Evolutionary conservation across 163 green algal genomes (phyloP).

Genomic region (Smithsoniella earleae): DNA sequence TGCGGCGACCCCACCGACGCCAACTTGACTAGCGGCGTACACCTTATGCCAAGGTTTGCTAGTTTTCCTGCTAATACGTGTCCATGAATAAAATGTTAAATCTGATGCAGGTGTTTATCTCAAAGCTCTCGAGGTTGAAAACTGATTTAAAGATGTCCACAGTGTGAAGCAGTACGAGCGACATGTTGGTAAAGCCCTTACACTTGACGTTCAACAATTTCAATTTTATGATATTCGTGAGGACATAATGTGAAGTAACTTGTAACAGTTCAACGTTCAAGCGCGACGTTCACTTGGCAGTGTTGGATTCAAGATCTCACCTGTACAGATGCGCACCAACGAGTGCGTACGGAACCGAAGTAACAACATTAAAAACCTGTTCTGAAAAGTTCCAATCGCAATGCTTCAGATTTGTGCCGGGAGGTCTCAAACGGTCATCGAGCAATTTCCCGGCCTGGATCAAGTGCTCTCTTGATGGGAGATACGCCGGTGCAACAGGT

Average conservation of each 20-base stretch:
- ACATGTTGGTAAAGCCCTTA: not conserved
- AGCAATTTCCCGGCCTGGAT: too few species aligned
- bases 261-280: not conserved
- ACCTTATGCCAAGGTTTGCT: not conserved
- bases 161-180: not conserved
- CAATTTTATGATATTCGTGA: too few species aligned
- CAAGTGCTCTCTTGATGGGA: too few species aligned
- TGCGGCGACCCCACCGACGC: not conserved
- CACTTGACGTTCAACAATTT: not conserved
- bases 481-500: too few species aligned
- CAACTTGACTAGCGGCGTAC: slow-evolving; percentile 20
- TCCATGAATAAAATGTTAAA: not conserved
- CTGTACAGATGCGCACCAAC: slow-evolving; percentile 2
- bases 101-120: not conserved
- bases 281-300: not conserved
- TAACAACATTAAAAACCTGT: not conserved
- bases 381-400: slow-evolving; percentile 13
- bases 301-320: not conserved
- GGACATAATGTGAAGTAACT: not conserved
- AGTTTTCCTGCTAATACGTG: not conserved
- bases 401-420: not conserved
- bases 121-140: not conserved
- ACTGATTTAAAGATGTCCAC: not conserved
- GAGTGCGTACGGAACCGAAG: slow-evolving; percentile 5
- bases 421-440: not conserved